phyloP scores from a whole-genome alignment of 1,284 basidiomycete species.

The Ceratobasidium sp. region DNA sequence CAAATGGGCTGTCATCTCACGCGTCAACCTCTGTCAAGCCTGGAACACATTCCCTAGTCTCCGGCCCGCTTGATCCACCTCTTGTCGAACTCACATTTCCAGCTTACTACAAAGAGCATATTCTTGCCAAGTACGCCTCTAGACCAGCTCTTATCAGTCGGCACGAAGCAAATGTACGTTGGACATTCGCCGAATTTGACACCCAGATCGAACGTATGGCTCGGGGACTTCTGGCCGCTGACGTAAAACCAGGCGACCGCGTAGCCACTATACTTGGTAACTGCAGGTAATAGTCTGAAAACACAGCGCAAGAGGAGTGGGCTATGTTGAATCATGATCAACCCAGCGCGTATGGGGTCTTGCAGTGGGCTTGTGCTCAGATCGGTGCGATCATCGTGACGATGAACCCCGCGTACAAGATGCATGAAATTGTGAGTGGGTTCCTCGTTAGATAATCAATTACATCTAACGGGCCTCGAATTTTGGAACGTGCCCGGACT shows the following conservation, averaged over 20 bases:
- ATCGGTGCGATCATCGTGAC: slow-evolving; percentile 85
- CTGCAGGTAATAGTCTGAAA: slow-evolving; percentile 66
- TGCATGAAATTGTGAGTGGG: slow-evolving; percentile 74
- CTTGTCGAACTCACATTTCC: slow-evolving; percentile 72
- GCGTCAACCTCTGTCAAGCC: neutral
- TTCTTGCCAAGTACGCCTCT: slow-evolving; percentile 65
- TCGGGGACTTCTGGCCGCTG: slow-evolving; percentile 75
- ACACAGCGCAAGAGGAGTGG: slow-evolving; percentile 26
- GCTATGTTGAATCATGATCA: slow-evolving; percentile 41
- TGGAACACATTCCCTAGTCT: slow-evolving; percentile 46
- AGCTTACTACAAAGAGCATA: slow-evolving; percentile 69
- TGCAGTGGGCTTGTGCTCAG: slow-evolving; percentile 86
- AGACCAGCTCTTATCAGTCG: slow-evolving; percentile 76
- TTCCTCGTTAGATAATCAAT: neutral
- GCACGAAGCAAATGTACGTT: slow-evolving; percentile 75
- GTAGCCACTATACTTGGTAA: slow-evolving; percentile 88
- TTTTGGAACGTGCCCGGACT: neutral
- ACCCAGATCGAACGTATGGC: slow-evolving; percentile 75
- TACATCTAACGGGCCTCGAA: neutral
- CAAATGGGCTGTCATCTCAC: neutral
- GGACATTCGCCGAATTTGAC: slow-evolving; percentile 81
- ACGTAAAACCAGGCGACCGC: slow-evolving; percentile 81
- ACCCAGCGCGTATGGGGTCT: slow-evolving; percentile 76
- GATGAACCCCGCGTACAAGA: slow-evolving; percentile 83
- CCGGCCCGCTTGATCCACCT: slow-evolving; percentile 70